Base-by-base conservation (phyloP, 805 yeast genomes). In the Kregervanrija pseudodelftensis region DNA sequence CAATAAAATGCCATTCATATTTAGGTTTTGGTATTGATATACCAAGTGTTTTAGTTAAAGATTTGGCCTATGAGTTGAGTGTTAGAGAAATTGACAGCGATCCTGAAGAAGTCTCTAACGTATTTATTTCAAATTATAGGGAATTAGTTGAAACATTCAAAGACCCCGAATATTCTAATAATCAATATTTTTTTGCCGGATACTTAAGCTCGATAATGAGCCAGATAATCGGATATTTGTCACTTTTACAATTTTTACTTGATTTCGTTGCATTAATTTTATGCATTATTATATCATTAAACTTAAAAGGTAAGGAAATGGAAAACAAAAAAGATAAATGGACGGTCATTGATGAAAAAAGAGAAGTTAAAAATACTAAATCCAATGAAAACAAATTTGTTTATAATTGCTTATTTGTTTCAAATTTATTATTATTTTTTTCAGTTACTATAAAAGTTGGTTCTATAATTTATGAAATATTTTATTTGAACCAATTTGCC, bases 31-130 rank as follows among this genome's bases (percentile, higher is more conserved):
- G 50, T 10, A 30, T 42, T 44, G 80, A 78, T 54, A 51, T 76
- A 12, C 58, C 73, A 8, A 63, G 75, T 8, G 70, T 72, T 11
- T 58, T 76, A 12, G 64, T 76, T 10, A 64, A 70, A 45, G 83
- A 78, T 57, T 66, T 79, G 11, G 79, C 41, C 77, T 4, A 61
- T 60, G 2, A 77, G 72, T 49, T 58, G 74, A 44, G 40, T 14
- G 4, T 8, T 5, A 31, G 36, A 11, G 43, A 4, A 62, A 63
- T 40, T 55, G 66, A 45, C 5, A 65, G 70, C 5, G 65, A 72
- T 49, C 60, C 72, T 4, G 58, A 57, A 3, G 56, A 54, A 10
- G 58, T 71, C 49, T 73, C 76, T 2, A 61, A 67, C 15, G 64
- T 73, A 17, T 63, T 74, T 46, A 69, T 66, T 11, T 51, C 59